Evolutionary conservation across 805 yeast species (phyloP).

Genomic region (Yarrowia osloensis): DNA sequence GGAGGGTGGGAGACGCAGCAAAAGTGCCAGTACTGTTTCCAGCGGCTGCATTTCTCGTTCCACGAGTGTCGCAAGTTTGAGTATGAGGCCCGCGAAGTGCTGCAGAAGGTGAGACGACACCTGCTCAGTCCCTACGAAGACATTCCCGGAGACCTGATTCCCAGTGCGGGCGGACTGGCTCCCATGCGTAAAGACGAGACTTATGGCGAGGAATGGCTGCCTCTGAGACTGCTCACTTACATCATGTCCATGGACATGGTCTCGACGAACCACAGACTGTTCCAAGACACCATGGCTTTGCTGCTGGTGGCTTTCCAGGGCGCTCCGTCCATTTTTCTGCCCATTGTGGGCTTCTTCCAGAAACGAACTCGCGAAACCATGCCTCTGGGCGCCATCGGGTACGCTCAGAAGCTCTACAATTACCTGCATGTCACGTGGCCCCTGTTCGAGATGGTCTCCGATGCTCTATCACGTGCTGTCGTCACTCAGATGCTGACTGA

Average conservation of each 20-base stretch:
- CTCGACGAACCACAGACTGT: slow-evolving; percentile 11
- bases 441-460: slow-evolving; percentile 16
- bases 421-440: slow-evolving; percentile 27
- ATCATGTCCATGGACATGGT: slow-evolving; percentile 24
- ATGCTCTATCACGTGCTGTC: slow-evolving; percentile 13
- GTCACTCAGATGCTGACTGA: slow-evolving; percentile 22
- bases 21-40: slow-evolving; percentile 17
- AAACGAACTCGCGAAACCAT: slow-evolving; percentile 17
- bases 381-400: slow-evolving; percentile 15
- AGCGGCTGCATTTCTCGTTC: slow-evolving; percentile 14
- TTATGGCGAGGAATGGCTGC: slow-evolving; percentile 22
- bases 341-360: slow-evolving; percentile 17
- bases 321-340: slow-evolving; percentile 7
- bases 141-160: slow-evolving; percentile 8
- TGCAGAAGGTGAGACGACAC: slow-evolving; percentile 5
- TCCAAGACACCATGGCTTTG: slow-evolving; percentile 25
- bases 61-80: slow-evolving; percentile 16
- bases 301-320: slow-evolving; percentile 21
- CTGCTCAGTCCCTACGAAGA: slow-evolving; percentile 14
- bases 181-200: not conserved
- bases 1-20: slow-evolving; percentile 29
- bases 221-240: slow-evolving; percentile 12
- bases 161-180: slow-evolving; percentile 1
- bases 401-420: slow-evolving; percentile 21
- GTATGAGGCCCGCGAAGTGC: slow-evolving; percentile 1